Evolutionary conservation across 176 grass and related monocot genomes (phyloP).

Genomic region (Hsuehochloa calcarea): DNA sequence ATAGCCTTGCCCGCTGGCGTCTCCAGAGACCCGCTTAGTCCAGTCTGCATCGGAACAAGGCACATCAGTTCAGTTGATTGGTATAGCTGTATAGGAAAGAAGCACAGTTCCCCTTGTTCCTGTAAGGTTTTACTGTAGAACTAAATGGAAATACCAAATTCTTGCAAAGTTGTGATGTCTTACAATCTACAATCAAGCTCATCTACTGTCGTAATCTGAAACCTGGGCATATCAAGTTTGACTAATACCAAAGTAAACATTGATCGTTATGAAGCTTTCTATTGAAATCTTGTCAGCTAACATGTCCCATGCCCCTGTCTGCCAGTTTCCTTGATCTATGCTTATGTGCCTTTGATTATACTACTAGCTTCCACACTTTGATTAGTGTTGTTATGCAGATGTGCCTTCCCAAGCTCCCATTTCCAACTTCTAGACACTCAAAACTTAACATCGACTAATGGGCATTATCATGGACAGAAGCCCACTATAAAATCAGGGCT

Average conservation of each 20-base stretch:
- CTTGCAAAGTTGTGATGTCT: neutral
- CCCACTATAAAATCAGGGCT: neutral
- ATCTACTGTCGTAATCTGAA: neutral
- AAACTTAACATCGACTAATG: neutral
- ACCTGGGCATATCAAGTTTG: neutral
- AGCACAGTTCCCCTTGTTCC: neutral
- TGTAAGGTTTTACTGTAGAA: neutral
- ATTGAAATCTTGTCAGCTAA: neutral
- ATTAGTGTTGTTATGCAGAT: neutral
- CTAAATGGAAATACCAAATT: neutral
- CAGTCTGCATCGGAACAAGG: constrained; percentile 27
- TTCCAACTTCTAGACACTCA: too few relatives aligned
- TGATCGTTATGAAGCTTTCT: neutral
- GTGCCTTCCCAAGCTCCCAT: neutral
- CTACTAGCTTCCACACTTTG: neutral
- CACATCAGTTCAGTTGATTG: neutral
- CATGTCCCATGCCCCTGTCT: neutral
- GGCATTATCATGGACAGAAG: neutral
- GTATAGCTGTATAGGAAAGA: neutral
- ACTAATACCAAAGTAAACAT: neutral
- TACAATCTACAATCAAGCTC: neutral
- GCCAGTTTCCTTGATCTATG: neutral
- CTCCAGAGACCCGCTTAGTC: constrained; percentile 45
- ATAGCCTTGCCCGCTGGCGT: constrained; percentile 43
- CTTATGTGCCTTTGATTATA: neutral